Percentiles rank a stretch among this genome's conserved stretches.
Evolutionary conservation across 768 basidiomycete species (phyloP).

Genomic region (Flagelloscypha sp.): DNA sequence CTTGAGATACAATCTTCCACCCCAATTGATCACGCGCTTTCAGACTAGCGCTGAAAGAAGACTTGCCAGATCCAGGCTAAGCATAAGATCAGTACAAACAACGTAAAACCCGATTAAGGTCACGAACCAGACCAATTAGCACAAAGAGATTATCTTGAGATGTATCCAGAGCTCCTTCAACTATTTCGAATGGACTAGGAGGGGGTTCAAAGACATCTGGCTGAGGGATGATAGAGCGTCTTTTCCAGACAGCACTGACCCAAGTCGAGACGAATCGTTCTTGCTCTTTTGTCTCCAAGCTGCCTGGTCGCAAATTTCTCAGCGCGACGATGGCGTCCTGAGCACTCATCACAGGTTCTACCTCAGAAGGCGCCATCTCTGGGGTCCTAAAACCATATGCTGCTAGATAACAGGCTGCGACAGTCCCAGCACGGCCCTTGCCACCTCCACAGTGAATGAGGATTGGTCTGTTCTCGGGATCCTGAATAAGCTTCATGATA

Average conservation of each 20-base stretch:
- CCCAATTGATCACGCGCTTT: conserved; percentile 32
- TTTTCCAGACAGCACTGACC: conserved; percentile 53
- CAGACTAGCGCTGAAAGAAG: conserved; percentile 43
- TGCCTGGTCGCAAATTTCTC: conserved; percentile 45
- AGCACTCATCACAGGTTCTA: conserved; percentile 41
- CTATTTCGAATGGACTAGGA: conserved; percentile 36
- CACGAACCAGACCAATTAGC: conserved; percentile 52
- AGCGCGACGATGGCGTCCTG: conserved; percentile 38
- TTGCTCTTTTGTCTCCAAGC: conserved; percentile 48
- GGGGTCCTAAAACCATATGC: conserved; percentile 46
- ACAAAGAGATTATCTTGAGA: conserved; percentile 39
- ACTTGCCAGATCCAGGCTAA: conserved; percentile 59
- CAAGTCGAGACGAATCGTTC: conserved; percentile 51
- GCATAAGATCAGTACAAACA: no score
- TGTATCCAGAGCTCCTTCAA: conserved; percentile 29
- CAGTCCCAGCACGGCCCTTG: conserved; percentile 54
- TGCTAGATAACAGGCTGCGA: conserved; percentile 51
- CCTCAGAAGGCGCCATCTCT: conserved; percentile 25
- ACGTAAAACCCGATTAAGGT: no score
- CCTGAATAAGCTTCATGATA: conserved; percentile 37
- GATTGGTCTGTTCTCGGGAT: conserved; percentile 37
- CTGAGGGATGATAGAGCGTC: conserved; percentile 42
- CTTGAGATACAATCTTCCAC: conserved; percentile 47
- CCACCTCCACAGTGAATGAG: conserved; percentile 58
- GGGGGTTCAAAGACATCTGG: conserved; percentile 44